A percentile compares a stretch with the other conserved stretches of the same genome.
Evolutionary conservation across 163 green algal species (phyloP).

Genomic region (Scenedesmus sp.): DNA sequence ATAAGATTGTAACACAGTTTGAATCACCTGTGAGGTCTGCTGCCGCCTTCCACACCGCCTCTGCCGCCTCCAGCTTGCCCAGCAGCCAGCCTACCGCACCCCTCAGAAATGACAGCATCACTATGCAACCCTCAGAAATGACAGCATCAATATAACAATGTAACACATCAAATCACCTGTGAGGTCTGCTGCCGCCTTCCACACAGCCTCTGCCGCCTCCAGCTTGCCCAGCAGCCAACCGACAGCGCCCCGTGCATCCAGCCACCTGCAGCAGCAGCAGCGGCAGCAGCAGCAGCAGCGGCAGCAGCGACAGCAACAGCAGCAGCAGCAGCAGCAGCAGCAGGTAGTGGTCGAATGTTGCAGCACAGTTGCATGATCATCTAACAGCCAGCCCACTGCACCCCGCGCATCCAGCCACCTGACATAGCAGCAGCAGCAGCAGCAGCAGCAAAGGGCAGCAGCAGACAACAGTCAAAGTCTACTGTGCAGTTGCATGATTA

Average conservation of each 20-base stretch:
- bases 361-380: too few relatives aligned
- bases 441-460: background rate
- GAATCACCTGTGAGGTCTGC: background rate
- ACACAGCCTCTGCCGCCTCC: constrained; percentile 57
- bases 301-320: constrained; percentile 31
- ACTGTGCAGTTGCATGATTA: too few relatives aligned
- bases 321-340: too few relatives aligned
- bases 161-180: background rate
- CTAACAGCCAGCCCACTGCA: too few relatives aligned
- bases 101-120: too few relatives aligned
- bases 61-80: background rate
- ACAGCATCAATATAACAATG: background rate
- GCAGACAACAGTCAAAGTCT: too few relatives aligned
- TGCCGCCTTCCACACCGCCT: background rate
- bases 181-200: constrained; percentile 17
- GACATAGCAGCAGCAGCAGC: too few relatives aligned
- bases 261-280: constrained; percentile 51
- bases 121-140: too few relatives aligned
- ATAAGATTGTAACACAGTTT: background rate
- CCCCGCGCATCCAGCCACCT: too few relatives aligned
- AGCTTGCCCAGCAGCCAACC: constrained; percentile 38
- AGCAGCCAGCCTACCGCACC: background rate
- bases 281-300: constrained; percentile 23
- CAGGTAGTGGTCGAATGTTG: too few relatives aligned
- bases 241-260: constrained; percentile 48